Percentiles rank a stretch among this genome's conserved stretches.
Conservation (phyloP, 176 grass and related monocot species). For the Carex cristatella region DNA sequence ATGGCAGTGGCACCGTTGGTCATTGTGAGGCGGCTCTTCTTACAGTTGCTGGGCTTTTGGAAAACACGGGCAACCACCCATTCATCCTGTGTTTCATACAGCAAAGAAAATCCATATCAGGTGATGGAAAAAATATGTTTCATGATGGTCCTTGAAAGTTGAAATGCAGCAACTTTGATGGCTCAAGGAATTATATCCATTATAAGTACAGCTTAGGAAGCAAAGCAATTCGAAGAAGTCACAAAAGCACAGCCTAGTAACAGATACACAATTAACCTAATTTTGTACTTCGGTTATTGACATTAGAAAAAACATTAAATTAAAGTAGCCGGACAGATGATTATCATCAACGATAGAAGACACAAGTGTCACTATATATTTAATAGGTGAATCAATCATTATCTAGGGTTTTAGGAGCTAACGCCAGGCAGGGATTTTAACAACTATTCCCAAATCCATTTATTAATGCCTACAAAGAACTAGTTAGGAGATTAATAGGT, state of each 20-base stretch:
- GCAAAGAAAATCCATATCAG: not conserved
- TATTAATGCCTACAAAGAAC: not conserved
- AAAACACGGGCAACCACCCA: constrained; percentile 87
- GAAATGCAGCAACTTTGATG: not conserved
- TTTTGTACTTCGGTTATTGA: not conserved
- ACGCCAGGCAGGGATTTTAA: not conserved
- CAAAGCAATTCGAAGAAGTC: not conserved
- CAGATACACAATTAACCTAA: not conserved
- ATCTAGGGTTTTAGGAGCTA: constrained; percentile 16
- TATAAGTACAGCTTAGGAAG: not conserved
- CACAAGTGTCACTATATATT: not conserved
- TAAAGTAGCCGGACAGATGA: not conserved
- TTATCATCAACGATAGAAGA: not conserved
- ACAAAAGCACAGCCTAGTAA: not conserved
- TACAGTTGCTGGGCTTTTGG: constrained; percentile 49
- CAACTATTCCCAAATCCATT: not conserved
- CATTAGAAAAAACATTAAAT: not conserved
- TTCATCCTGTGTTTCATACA: constrained; percentile 48
- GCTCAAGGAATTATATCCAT: not conserved
- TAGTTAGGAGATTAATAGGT: not conserved
- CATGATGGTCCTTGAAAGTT: no score
- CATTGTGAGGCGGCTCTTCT: constrained; percentile 48
- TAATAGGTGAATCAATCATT: not conserved
- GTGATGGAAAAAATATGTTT: not conserved
- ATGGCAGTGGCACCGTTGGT: constrained; percentile 11